Evolutionary conservation across 441 rosid species (phyloP), one percentile per base, ranked within the genome.

Genomic region (Capsella rubella): DNA sequence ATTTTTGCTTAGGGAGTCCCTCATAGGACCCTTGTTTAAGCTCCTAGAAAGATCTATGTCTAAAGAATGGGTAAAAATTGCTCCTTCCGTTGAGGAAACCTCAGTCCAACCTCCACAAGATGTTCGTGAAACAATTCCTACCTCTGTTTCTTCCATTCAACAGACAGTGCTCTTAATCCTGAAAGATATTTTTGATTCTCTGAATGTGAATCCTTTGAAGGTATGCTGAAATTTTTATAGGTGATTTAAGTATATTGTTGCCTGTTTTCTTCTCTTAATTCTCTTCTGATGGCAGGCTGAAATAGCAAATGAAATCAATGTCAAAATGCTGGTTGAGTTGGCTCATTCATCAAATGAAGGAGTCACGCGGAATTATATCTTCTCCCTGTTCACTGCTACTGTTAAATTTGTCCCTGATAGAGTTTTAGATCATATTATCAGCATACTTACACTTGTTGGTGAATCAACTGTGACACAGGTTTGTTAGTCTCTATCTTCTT

Each of bases 391-490:
- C 82, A 83, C 96, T 28, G 76, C 90, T 27, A 54, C 87, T 73
- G 88, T 87, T 52, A 89, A 87, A 87, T 78, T 86, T 68, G 73
- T 84, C 74, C 98, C 99, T 2, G 90, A 86, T 58, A 86, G 73
- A 67, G 74, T 94, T 62, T 78, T 89, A 85, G 93, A 87, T 55
- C 90, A 92, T 67, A 86, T 85, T 69, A 61, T 75, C 65, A 92
- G 85, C 69, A 87, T 94, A 81, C 85, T 96, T 71, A 67, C 85
- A 34, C 84, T 88, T 42, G 81, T 90, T 34, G 99, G 99, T 75
- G 89, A 92, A 82, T 94, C 99, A 63, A 83, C 97, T 0, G 86
- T 90, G 63, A 83, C 86, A 54, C 96, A 94, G 99, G 99, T 96
- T 81, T 80, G 87, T 84, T 75, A 37, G 80, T 55, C 47, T 69